phyloP scores from a whole-genome alignment of 2,329 filamentous ascomycete genomes.

The Sclerotinia glacialis region DNA sequence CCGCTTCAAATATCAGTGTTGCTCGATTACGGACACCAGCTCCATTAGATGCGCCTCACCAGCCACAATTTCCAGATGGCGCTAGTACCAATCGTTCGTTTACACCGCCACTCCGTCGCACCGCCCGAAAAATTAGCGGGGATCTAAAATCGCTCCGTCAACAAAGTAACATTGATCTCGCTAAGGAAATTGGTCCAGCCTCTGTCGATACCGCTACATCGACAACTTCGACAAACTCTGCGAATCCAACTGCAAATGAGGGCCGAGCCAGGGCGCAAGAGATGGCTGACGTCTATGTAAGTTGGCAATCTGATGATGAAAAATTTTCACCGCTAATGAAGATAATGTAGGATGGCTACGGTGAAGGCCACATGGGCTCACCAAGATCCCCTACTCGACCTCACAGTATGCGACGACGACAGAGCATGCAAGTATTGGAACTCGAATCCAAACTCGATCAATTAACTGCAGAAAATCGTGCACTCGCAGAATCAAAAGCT shows the following conservation, averaged over 20 bases:
- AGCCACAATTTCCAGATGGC: constrained; percentile 60
- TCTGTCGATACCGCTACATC: constrained; percentile 41
- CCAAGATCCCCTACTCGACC: constrained; percentile 90
- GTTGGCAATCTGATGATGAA: constrained; percentile 43
- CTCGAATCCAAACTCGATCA: constrained; percentile 83
- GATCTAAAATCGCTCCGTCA: constrained; percentile 70
- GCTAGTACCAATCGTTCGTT: constrained; percentile 52
- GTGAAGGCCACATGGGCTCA: constrained; percentile 81
- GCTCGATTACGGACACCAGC: constrained; percentile 39
- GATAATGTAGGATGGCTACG: constrained; percentile 74
- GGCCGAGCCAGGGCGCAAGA: constrained; percentile 78
- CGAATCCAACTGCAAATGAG: constrained; percentile 81
- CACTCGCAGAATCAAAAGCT: constrained; percentile 69
- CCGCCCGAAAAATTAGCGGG: constrained; percentile 66
- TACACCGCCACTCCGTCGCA: constrained; percentile 70
- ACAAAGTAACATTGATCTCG: constrained; percentile 46
- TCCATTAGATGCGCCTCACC: constrained; percentile 31
- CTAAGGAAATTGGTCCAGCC: constrained; percentile 47
- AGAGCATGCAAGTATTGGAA: constrained; percentile 96
- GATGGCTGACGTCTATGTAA: constrained; percentile 94
- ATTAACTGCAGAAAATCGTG: constrained; percentile 78
- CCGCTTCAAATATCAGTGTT: constrained; percentile 33
- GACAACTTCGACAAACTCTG: constrained; percentile 46
- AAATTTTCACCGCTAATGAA: constrained; percentile 32
- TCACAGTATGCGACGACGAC: constrained; percentile 91